Evolutionary conservation across 2,329 filamentous ascomycete species (phyloP).

Genomic region (Herpomyces periplanetae): DNA sequence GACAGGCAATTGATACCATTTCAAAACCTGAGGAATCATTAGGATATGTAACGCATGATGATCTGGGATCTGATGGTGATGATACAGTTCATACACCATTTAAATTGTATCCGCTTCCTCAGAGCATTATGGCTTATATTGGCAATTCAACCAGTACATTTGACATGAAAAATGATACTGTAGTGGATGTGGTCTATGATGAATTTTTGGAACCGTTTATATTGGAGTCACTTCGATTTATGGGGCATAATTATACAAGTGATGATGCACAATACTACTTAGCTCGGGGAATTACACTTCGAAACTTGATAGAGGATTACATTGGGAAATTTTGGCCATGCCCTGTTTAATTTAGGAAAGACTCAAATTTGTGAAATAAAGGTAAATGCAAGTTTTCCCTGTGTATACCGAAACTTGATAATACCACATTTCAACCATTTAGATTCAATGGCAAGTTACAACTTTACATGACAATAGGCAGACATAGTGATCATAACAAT

Average conservation of each 20-base stretch:
- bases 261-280: conserved; percentile 13
- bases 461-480: too few species aligned
- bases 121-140: conserved; percentile 32
- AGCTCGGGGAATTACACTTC: too few species aligned
- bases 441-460: too few species aligned
- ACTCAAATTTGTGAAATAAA: too few species aligned
- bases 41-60: conserved; percentile 68
- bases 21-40: conserved; percentile 14
- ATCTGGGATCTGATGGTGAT: conserved; percentile 44
- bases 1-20: conserved; percentile 5
- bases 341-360: too few species aligned
- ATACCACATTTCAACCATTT: too few species aligned
- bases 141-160: conserved; percentile 13
- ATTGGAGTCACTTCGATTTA: conserved; percentile 25
- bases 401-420: too few species aligned
- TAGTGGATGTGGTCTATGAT: conserved; percentile 57
- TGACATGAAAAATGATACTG: conserved; percentile 9
- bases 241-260: conserved; percentile 12
- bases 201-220: conserved; percentile 66
- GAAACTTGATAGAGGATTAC: too few species aligned
- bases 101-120: conserved; percentile 35
- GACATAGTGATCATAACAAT: too few species aligned
- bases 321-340: too few species aligned
- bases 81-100: conserved; percentile 49
- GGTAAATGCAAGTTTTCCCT: too few species aligned